A percentile compares a stretch with the other conserved stretches of the same genome.
Evolutionary conservation across 345 rosid species (phyloP).

Genomic region (Ceriops zippeliana): DNA sequence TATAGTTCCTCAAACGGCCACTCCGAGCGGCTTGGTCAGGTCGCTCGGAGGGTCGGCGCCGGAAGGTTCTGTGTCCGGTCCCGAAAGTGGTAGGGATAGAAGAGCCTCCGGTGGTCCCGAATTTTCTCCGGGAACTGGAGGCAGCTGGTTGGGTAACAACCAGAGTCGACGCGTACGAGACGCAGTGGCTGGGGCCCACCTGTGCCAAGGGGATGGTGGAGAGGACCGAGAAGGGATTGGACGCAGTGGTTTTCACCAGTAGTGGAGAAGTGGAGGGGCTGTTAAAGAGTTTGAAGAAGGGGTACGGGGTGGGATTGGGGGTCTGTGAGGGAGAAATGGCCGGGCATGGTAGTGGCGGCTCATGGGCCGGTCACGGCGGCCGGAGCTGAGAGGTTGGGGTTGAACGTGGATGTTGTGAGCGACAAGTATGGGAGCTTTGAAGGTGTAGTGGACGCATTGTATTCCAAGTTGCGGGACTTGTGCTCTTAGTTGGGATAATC

Average conservation of each 20-base stretch:
- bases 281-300: constrained; percentile 40
- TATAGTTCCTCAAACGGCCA: constrained; percentile 38
- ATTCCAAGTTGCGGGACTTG: constrained; percentile 20
- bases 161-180: constrained; percentile 54
- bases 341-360: constrained; percentile 42
- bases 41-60: constrained; percentile 39
- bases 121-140: constrained; percentile 40
- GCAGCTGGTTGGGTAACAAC: constrained; percentile 41
- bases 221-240: constrained; percentile 26
- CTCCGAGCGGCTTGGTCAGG: constrained; percentile 37
- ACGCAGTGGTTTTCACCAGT: constrained; percentile 49
- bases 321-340: constrained; percentile 43
- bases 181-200: constrained; percentile 49
- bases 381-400: constrained; percentile 51
- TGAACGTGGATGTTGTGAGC: constrained; percentile 44
- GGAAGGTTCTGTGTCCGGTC: constrained; percentile 47
- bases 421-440: constrained; percentile 36
- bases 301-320: constrained; percentile 54
- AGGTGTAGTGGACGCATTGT: constrained; percentile 45
- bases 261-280: constrained; percentile 56
- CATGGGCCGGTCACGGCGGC: constrained; percentile 61
- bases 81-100: constrained; percentile 44
- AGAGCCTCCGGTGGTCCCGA: constrained; percentile 60
- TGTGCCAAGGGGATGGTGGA: constrained; percentile 37
- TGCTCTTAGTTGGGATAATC: not conserved